A percentile compares a stretch with the other conserved stretches of the same genome.
phyloP scores from a whole-genome alignment of 1,284 basidiomycete genomes.

The Marasmius fiardii region DNA sequence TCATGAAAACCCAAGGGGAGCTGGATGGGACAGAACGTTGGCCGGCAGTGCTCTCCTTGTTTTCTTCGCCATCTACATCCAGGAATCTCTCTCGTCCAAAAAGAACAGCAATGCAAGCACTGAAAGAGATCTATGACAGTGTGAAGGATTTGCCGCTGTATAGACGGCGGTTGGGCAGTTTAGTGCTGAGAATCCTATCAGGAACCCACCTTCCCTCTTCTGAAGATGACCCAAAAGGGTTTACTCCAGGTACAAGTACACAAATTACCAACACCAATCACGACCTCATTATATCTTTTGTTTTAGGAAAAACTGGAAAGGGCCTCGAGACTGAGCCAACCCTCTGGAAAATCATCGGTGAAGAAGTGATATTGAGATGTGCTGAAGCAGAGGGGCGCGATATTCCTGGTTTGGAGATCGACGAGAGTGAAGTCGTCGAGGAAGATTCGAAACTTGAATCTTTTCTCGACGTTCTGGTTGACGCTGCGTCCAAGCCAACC shows the following conservation, averaged over 20 bases:
- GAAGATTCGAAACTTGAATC: not conserved
- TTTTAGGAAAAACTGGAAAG: not conserved
- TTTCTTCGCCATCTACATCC: constrained; percentile 24
- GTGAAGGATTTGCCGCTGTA: constrained; percentile 44
- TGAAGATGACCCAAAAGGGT: no score
- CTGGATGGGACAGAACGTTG: constrained; percentile 57
- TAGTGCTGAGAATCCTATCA: not conserved
- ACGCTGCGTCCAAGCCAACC: not conserved
- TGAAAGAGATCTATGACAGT: constrained; percentile 56
- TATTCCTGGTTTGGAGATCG: not conserved
- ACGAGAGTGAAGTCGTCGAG: not conserved
- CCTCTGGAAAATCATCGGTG: not conserved
- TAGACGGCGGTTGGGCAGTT: not conserved
- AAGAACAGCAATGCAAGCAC: constrained; percentile 47
- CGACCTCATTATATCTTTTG: not conserved
- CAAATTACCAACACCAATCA: not conserved
- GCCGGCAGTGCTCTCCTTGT: constrained; percentile 24
- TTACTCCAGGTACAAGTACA: not conserved
- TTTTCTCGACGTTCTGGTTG: not conserved
- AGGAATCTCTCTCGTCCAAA: constrained; percentile 49
- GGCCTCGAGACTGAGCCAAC: not conserved
- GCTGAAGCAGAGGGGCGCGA: not conserved
- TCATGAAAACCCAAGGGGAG: constrained; percentile 54
- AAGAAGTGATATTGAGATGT: not conserved
- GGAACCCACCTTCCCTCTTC: not conserved